A percentile compares a stretch with the other conserved stretches of the same genome.
phyloP scores from a whole-genome alignment of 768 basidiomycete species.

The Kwoniella botswanensis region DNA sequence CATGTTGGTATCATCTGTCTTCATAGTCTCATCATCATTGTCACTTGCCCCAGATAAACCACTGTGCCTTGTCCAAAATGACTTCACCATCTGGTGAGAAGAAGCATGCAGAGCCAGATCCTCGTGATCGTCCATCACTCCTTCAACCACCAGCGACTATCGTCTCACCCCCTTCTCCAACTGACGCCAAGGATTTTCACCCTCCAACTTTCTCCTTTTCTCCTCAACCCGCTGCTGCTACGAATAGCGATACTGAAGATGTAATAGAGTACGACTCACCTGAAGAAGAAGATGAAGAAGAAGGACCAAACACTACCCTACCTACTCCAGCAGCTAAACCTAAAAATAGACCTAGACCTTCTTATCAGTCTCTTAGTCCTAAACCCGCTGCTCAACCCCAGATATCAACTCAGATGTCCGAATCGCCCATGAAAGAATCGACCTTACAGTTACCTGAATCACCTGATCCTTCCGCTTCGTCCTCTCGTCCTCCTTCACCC shows the following conservation, averaged over 20 bases:
- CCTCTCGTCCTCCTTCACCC: slow-evolving; percentile 33
- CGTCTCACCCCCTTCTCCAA: slow-evolving; percentile 50
- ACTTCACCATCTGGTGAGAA: neutral
- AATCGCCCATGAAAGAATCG: slow-evolving; percentile 21
- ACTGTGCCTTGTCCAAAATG: neutral
- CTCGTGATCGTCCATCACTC: slow-evolving; percentile 15
- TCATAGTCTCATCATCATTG: no score
- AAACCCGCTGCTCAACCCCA: slow-evolving; percentile 14
- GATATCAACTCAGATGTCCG: slow-evolving; percentile 16
- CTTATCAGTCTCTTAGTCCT: slow-evolving; percentile 20
- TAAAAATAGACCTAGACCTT: slow-evolving; percentile 1
- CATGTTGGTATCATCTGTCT: no score
- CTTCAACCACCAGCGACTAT: slow-evolving; percentile 47
- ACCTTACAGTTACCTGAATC: slow-evolving; percentile 20
- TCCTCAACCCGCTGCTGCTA: neutral
- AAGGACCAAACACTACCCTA: neutral
- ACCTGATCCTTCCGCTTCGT: slow-evolving; percentile 15
- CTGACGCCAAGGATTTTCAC: slow-evolving; percentile 33
- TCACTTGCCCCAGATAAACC: no score
- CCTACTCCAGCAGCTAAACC: slow-evolving; percentile 6
- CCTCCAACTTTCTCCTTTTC: slow-evolving; percentile 18
- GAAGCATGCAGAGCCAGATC: neutral
- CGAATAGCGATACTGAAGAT: slow-evolving; percentile 6
- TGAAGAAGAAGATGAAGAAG: slow-evolving; percentile 30
- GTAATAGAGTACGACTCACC: slow-evolving; percentile 31